Evolutionary conservation across 2,329 filamentous ascomycete species (phyloP).

Genomic region (Stachybotrys echinatus): DNA sequence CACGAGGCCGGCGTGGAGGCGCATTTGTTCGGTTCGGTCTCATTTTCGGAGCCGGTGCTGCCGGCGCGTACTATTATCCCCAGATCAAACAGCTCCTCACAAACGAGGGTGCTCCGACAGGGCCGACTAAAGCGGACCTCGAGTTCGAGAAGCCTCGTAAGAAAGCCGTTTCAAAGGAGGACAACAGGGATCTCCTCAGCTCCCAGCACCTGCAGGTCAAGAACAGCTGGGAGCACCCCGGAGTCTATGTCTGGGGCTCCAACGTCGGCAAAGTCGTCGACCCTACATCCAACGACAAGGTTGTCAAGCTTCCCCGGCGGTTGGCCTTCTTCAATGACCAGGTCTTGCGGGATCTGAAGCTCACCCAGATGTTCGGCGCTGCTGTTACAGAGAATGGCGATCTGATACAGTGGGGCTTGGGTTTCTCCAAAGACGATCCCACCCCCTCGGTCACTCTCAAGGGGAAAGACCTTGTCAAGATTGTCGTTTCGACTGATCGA

Average conservation of each 20-base stretch:
- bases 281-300: conserved; percentile 69
- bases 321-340: conserved; percentile 80
- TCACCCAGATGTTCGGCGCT: conserved; percentile 76
- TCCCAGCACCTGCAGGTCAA: conserved; percentile 86
- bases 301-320: conserved; percentile 74
- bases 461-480: conserved; percentile 73
- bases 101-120: conserved; percentile 4
- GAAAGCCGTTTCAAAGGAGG: conserved; percentile 58
- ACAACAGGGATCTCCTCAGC: conserved; percentile 70
- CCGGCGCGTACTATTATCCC: conserved; percentile 33
- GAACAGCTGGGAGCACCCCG: conserved; percentile 74
- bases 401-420: conserved; percentile 84
- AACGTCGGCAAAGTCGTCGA: conserved; percentile 83
- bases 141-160: conserved; percentile 63
- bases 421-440: conserved; percentile 60
- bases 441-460: conserved; percentile 66
- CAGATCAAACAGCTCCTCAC: conserved; percentile 21
- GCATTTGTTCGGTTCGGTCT: conserved; percentile 20
- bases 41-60: conserved; percentile 32
- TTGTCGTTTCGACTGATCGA: conserved; percentile 75
- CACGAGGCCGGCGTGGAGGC: conserved; percentile 16
- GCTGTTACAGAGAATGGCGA: conserved; percentile 86
- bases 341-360: conserved; percentile 79
- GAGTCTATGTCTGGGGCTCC: conserved; percentile 90
- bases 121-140: conserved; percentile 42